Conservation (phyloP, 495 filamentous ascomycete genomes). For the Hypoxylon intermedium region DNA sequence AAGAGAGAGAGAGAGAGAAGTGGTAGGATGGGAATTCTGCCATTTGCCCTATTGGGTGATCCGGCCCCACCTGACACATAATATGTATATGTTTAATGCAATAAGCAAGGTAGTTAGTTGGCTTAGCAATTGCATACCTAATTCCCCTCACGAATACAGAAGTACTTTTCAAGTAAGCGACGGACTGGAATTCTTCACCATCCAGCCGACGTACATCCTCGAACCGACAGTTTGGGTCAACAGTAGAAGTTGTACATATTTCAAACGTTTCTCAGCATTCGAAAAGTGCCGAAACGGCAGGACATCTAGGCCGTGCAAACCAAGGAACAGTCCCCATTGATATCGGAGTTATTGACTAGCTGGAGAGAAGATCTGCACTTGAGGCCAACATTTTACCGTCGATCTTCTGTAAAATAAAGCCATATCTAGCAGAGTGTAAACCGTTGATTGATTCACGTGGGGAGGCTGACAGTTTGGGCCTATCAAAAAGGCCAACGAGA, state of each 20-base stretch:
- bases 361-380: slow-evolving; percentile 35
- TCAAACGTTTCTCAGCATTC: no score
- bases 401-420: slow-evolving; percentile 29
- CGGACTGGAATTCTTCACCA: slow-evolving; percentile 27
- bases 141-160: no score
- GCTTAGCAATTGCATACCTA: no score
- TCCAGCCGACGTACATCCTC: slow-evolving; percentile 1
- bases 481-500: slow-evolving; percentile 10
- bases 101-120: no score
- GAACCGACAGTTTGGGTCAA: neutral
- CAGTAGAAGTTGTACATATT: no score
- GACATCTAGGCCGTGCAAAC: slow-evolving; percentile 18
- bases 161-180: no score
- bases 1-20: no score
- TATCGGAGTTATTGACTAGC: slow-evolving; percentile 31
- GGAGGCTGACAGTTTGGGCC: slow-evolving; percentile 23
- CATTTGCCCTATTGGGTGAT: slow-evolving; percentile 19
- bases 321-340: slow-evolving; percentile 15
- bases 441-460: slow-evolving; percentile 27
- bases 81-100: no score
- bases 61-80: no score
- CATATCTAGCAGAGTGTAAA: slow-evolving; percentile 18
- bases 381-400: slow-evolving; percentile 28
- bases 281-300: slow-evolving; percentile 23
- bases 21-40: slow-evolving; percentile 10